Evolutionary conservation across 768 basidiomycete species (phyloP).

Genomic region (Suillus variegatus): DNA sequence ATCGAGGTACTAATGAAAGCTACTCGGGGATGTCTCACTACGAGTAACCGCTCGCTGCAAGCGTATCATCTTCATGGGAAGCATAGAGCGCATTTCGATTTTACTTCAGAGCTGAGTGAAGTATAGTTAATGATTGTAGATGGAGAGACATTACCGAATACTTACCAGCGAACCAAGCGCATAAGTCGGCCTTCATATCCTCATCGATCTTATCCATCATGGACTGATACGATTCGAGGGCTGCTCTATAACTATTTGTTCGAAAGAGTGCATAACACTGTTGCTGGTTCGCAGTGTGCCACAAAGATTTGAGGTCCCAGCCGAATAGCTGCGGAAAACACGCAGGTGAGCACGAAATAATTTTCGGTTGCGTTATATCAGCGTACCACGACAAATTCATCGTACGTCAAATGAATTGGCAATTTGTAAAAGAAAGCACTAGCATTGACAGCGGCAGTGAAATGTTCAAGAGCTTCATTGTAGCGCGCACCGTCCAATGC

Average conservation of each 20-base stretch:
- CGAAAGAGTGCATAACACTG: background rate
- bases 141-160: background rate
- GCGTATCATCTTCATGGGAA: background rate
- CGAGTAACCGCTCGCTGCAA: background rate
- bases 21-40: background rate
- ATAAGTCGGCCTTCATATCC: background rate
- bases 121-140: background rate
- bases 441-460: background rate
- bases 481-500: background rate
- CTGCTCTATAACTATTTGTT: background rate
- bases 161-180: background rate
- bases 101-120: background rate
- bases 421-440: background rate
- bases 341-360: background rate
- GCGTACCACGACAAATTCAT: background rate
- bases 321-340: background rate
- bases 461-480: background rate
- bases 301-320: background rate
- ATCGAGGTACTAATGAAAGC: background rate
- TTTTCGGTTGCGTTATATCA: background rate
- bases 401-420: background rate
- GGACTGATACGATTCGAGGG: background rate
- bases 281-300: background rate
- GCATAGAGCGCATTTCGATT: background rate
- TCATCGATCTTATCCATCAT: background rate